Percentiles rank a stretch among this genome's conserved stretches.
These are phyloP conservation scores for Aurantiochytrium sp. DNA, from an alignment of 108 stramenopile species.

Conservation along the genomic window DNA sequence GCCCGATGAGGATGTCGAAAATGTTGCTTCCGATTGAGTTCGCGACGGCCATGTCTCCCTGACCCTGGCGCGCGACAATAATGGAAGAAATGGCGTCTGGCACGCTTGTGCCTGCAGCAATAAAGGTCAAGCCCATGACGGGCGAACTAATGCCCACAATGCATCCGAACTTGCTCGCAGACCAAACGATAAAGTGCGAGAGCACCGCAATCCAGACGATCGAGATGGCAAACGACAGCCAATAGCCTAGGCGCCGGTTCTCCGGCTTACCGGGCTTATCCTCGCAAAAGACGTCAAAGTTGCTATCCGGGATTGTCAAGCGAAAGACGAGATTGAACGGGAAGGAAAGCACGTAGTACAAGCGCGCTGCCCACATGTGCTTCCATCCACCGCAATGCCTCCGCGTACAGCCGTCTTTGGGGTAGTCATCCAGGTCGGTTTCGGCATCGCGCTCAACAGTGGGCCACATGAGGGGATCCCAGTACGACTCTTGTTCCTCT, in stretches of 20 bases:
- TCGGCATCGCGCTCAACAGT: background rate
- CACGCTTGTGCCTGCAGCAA: constrained; percentile 73
- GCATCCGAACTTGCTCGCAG: background rate
- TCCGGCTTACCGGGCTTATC: background rate
- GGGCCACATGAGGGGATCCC: background rate
- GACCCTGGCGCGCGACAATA: constrained; percentile 69
- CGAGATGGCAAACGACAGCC: background rate
- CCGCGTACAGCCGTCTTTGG: background rate
- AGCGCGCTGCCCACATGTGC: background rate
- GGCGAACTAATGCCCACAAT: constrained; percentile 57
- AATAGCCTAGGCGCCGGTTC: background rate
- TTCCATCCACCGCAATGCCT: background rate
- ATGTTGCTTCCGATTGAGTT: constrained; percentile 35
- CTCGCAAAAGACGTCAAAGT: constrained; percentile 4
- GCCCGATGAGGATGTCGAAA: constrained; percentile 31
- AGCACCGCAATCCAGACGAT: constrained; percentile 19
- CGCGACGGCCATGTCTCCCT: constrained; percentile 73
- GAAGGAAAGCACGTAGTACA: background rate
- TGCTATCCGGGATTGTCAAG: background rate
- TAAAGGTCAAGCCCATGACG: constrained; percentile 69
- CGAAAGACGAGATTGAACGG: background rate
- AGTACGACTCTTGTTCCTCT: background rate
- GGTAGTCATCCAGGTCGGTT: no score
- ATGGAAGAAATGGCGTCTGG: constrained; percentile 71
- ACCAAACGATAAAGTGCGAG: constrained; percentile 7